Conservation (phyloP, 257 asterid species). For the Nicotiana tomentosiformis region DNA sequence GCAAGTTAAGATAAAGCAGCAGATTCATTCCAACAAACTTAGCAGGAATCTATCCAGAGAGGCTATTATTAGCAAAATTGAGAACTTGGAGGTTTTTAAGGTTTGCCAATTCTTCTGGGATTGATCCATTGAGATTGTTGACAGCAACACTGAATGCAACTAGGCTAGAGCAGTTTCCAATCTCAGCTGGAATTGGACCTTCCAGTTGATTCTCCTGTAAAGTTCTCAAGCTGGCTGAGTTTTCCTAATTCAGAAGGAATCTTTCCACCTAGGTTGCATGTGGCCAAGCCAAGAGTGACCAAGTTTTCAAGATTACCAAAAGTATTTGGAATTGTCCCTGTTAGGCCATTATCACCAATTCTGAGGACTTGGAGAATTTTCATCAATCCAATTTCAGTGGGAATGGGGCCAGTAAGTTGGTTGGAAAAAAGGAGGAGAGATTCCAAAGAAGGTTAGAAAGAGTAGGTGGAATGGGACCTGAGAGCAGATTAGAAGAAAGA, state of each 20-base stretch:
- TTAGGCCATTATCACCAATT: constrained; percentile 66
- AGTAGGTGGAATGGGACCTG: constrained; percentile 91
- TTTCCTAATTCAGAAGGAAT: constrained; percentile 63
- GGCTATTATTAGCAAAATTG: constrained; percentile 65
- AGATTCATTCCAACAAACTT: constrained; percentile 40
- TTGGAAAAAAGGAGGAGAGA: constrained; percentile 69
- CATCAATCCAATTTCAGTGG: constrained; percentile 45
- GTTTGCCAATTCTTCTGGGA: constrained; percentile 44
- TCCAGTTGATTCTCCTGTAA: constrained; percentile 60
- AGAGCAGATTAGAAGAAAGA: constrained; percentile 53
- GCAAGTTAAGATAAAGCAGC: constrained; percentile 53
- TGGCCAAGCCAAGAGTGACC: constrained; percentile 56
- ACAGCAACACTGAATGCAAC: constrained; percentile 50
- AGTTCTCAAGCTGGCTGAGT: constrained; percentile 29
- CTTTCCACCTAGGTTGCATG: constrained; percentile 53
- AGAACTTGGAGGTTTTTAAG: constrained; percentile 41
- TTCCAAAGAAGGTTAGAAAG: constrained; percentile 66
- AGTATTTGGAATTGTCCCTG: constrained; percentile 57
- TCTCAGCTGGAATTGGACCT: constrained; percentile 58
- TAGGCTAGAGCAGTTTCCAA: constrained; percentile 57
- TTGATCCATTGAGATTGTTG: constrained; percentile 59
- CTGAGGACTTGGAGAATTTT: constrained; percentile 43
- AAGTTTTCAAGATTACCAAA: constrained; percentile 43
- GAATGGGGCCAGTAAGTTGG: constrained; percentile 79
- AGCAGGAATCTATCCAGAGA: constrained; percentile 58